A percentile compares a stretch with the other conserved stretches of the same genome.
phyloP scores from a whole-genome alignment of 1,284 basidiomycete species.

The Exobasidium rhododendri region DNA sequence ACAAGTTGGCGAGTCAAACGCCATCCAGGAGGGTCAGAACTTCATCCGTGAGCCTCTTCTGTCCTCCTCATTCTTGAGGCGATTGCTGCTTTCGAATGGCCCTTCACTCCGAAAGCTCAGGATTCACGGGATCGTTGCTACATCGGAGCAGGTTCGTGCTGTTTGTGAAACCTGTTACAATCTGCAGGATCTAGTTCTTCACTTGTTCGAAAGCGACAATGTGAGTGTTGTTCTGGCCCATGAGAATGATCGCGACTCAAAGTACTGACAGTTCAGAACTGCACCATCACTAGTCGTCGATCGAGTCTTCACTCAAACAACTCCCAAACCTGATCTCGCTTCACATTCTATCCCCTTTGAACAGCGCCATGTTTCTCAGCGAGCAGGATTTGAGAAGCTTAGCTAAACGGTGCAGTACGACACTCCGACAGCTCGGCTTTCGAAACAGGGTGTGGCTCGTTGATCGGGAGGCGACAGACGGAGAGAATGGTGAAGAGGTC shows the following conservation, averaged over 20 bases:
- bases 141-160: constrained; percentile 34
- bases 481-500: not conserved
- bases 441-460: constrained; percentile 50
- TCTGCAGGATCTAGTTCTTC: constrained; percentile 45
- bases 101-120: constrained; percentile 31
- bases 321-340: constrained; percentile 29
- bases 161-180: constrained; percentile 25
- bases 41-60: constrained; percentile 7
- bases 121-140: constrained; percentile 41
- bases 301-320: constrained; percentile 19
- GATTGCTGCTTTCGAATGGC: constrained; percentile 24
- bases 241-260: constrained; percentile 8
- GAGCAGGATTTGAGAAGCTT: constrained; percentile 29
- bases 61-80: constrained; percentile 23
- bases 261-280: not conserved
- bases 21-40: constrained; percentile 17
- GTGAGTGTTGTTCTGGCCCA: constrained; percentile 19
- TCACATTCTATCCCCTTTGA: constrained; percentile 37
- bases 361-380: constrained; percentile 26
- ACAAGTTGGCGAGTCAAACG: constrained; percentile 20
- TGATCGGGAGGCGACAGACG: constrained; percentile 14
- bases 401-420: constrained; percentile 24
- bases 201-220: constrained; percentile 43
- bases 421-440: constrained; percentile 45
- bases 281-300: not conserved